Evolutionary conservation across 192 early-diverging fungal genomes (phyloP), one percentile per base, ranked within the genome.

Genomic region (Entomortierella beljakovae): DNA sequence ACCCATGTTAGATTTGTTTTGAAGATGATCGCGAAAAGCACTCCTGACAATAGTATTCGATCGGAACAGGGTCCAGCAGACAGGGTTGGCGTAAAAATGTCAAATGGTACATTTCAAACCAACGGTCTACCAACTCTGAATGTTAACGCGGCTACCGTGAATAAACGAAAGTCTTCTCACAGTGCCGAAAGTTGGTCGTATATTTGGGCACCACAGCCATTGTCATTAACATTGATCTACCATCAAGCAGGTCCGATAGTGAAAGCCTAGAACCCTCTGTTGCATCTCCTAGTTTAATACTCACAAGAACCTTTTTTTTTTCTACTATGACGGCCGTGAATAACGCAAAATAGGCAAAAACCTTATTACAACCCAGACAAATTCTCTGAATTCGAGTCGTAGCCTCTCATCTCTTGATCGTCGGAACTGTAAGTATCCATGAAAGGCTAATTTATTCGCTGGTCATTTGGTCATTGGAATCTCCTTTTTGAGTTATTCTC

Each of bases 201-300:
- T 34, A 13, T 57, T 11, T 57, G 28, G 54, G 54, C 54, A 3
- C 54, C 54, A 33, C 18, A 20, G 16, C 54, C 54, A 13, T 33
- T 57, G 28, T 31, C 54, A 13, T 22, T 57, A 3, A 57, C 54
- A 34, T 57, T 57, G 22, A 32, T 33, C 2, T 57, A 57, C n/a
- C 54, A 57, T 33, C 9, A 34, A 1, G 42, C 42, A 43, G 10
- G 42, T 13, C 18, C 18, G 10, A 43, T 43, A 43, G 42, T 43
- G 18, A 43, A 9, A 18, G 9, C 42, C 42, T 9, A 43, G 9
- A 18, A 13, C 18, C 42, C 42, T 13, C 42, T 43, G 42, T 43
- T 43, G 9, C 42, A 9, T 9, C 42, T 43, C 42, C 42, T 13
- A 43, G 42, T 43, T 43, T 18, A 43, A 43, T 43, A 43, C 18